Percentiles rank a stretch among this genome's conserved stretches.
These are phyloP conservation scores for Asterionellopsis glacialis DNA, from an alignment of 108 stramenopile species.

Conservation along the genomic window DNA sequence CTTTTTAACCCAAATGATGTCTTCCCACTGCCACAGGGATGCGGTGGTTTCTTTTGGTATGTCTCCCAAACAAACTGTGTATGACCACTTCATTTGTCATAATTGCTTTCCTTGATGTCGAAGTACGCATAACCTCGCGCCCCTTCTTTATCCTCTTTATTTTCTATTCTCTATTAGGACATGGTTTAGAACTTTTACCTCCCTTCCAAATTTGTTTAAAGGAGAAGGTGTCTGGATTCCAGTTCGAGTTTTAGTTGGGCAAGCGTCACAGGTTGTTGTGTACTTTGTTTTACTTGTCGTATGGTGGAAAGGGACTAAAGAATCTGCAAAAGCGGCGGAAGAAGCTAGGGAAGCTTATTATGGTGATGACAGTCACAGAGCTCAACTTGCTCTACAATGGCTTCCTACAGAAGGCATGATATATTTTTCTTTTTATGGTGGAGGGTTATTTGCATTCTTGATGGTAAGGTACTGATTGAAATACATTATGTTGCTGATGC, in stretches of 20 bases:
- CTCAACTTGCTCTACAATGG: not conserved
- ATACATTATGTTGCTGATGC: no score
- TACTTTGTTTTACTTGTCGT: not conserved
- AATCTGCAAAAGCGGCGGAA: not conserved
- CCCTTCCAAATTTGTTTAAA: not conserved
- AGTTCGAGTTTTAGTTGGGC: not conserved
- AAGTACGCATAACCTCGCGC: no score
- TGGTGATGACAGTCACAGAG: not conserved
- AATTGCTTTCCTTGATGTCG: no score
- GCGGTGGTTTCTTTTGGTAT: constrained; percentile 8
- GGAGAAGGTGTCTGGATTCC: constrained; percentile 1
- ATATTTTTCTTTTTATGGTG: not conserved
- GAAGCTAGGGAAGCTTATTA: not conserved
- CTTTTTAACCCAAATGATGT: no score
- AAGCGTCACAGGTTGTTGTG: constrained; percentile 5
- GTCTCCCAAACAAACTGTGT: not conserved
- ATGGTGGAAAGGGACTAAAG: not conserved
- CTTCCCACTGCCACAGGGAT: not conserved
- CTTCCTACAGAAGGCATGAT: not conserved
- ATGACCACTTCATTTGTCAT: no score
- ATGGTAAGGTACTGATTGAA: not conserved
- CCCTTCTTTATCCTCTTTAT: no score
- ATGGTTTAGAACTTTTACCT: no score
- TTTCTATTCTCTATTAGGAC: no score
- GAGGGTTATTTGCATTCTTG: not conserved